A percentile compares a stretch with the other conserved stretches of the same genome.
Evolutionary conservation across 495 filamentous ascomycete species (phyloP).

Genomic region (Trichoderma erinaceum): DNA sequence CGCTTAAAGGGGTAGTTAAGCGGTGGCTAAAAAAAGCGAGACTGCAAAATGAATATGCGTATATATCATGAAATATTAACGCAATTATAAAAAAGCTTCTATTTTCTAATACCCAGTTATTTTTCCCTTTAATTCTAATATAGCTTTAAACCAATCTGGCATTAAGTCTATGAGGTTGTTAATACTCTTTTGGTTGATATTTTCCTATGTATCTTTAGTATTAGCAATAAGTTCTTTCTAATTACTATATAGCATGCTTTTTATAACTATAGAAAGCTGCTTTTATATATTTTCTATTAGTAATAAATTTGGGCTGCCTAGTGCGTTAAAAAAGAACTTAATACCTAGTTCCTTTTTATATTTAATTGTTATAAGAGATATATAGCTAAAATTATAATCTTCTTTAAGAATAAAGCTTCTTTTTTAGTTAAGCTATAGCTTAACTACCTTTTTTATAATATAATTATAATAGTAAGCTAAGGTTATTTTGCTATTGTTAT

Average conservation of each 20-base stretch:
- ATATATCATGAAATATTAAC: neutral
- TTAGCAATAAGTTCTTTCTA: neutral
- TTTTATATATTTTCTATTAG: neutral
- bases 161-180: neutral
- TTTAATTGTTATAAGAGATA: neutral
- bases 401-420: neutral
- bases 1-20: neutral
- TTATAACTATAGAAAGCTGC: neutral
- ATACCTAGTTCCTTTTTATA: neutral
- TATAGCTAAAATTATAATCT: neutral
- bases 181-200: neutral
- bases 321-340: neutral
- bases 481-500: too few species aligned
- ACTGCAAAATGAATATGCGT: neutral
- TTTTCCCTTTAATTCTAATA: conserved; percentile 7
- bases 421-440: too few species aligned
- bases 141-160: neutral
- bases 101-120: conserved; percentile 11
- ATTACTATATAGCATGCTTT: neutral
- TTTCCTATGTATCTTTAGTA: conserved; percentile 6
- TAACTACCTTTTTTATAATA: too few species aligned
- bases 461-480: too few species aligned
- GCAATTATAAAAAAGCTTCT: neutral
- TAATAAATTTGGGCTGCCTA: neutral
- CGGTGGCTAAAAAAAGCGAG: neutral